A percentile compares a stretch with the other conserved stretches of the same genome.
Conservation (phyloP, 352 stramenopile species). For the Pythium monospermum region DNA sequence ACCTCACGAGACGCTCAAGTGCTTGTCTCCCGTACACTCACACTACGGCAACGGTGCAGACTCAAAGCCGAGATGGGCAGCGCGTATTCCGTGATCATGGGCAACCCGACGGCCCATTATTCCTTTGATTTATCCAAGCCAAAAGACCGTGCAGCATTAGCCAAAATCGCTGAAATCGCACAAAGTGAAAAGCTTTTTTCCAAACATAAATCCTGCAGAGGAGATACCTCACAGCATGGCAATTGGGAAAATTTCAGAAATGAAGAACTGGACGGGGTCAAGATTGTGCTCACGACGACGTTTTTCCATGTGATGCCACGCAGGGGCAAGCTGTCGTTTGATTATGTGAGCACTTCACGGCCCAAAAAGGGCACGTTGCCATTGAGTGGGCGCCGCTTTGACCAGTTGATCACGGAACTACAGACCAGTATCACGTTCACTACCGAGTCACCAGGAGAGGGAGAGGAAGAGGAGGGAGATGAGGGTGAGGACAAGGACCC, state of each 20-base stretch:
- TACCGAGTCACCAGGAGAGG: not conserved
- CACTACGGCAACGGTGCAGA: slow-evolving; percentile 60
- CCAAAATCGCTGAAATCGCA: slow-evolving; percentile 80
- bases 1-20: slow-evolving; percentile 71
- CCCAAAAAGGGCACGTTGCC: slow-evolving; percentile 53
- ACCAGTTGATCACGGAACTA: slow-evolving; percentile 67
- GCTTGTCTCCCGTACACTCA: slow-evolving; percentile 59
- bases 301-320: slow-evolving; percentile 78
- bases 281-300: slow-evolving; percentile 58
- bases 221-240: slow-evolving; percentile 84
- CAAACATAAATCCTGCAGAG: slow-evolving; percentile 37
- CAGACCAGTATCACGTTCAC: slow-evolving; percentile 26
- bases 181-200: slow-evolving; percentile 81
- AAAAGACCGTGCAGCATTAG: slow-evolving; percentile 68
- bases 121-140: slow-evolving; percentile 66
- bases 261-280: slow-evolving; percentile 73
- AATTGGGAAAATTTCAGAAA: slow-evolving; percentile 93
- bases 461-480: not conserved
- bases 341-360: slow-evolving; percentile 85
- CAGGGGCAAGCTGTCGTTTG: slow-evolving; percentile 79
- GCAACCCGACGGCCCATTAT: slow-evolving; percentile 83
- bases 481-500: not conserved
- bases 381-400: slow-evolving; percentile 63
- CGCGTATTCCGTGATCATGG: slow-evolving; percentile 78
- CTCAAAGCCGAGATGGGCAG: slow-evolving; percentile 81